Percentiles rank a stretch among this genome's conserved stretches.
Conservation (phyloP, 2,329 filamentous ascomycete genomes). For the Alternaria arborescens region DNA sequence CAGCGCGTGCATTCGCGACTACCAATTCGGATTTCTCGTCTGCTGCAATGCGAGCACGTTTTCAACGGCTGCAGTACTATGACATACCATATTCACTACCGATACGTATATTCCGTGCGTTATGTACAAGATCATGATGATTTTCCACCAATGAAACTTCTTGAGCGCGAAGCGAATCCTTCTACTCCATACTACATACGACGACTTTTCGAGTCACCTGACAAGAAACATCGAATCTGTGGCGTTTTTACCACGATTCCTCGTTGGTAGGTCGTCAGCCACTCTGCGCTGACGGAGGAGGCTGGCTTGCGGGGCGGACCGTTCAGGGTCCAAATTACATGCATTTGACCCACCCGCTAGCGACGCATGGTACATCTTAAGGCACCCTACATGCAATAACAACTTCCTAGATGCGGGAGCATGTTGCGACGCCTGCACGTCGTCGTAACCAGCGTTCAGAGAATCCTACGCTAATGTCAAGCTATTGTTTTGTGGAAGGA, state of each 20-base stretch:
- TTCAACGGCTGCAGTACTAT: not conserved
- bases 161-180: not conserved
- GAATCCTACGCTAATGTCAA: not conserved
- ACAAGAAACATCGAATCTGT: not conserved
- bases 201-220: not conserved
- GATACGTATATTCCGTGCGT: not conserved
- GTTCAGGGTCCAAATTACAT: not conserved
- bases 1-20: not conserved
- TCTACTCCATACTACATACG: accelerated
- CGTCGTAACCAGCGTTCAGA: conserved; percentile 5
- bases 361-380: not conserved
- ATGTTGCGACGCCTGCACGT: conserved; percentile 16
- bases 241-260: not conserved
- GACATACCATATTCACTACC: accelerated
- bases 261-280: not conserved
- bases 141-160: not conserved
- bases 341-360: not conserved
- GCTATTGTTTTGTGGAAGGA: not conserved
- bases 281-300: too few relatives aligned
- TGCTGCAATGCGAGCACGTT: not conserved
- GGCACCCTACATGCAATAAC: conserved; percentile 6
- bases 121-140: not conserved
- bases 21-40: not conserved
- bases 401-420: conserved; percentile 5
- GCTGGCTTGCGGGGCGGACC: not conserved